Base-by-base conservation (phyloP, 1,284 basidiomycete species). In the Moesziomyces globuligerus region DNA sequence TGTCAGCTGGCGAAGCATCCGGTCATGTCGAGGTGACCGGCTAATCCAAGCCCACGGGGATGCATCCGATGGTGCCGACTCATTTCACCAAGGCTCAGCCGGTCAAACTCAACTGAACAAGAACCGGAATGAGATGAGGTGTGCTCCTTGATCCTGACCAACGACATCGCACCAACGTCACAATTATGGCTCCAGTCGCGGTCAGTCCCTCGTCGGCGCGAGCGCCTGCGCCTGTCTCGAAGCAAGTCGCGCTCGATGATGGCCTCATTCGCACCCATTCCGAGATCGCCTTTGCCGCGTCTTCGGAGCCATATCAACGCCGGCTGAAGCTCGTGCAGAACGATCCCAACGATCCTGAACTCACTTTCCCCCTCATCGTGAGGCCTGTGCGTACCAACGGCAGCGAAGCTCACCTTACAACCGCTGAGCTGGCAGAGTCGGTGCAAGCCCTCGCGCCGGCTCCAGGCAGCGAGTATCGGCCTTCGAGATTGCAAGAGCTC, bases 131-230 rank as follows among this genome's bases (percentile, higher is more conserved):
- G n/a, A n/a, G n/a, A n/a, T n/a, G n/a, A n/a, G n/a, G n/a, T n/a
- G n/a, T n/a, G n/a, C n/a, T n/a, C n/a, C n/a, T n/a, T n/a, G n/a
- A n/a, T n/a, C n/a, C n/a, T n/a, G n/a, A 34, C 32, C 15, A 34
- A 4, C 32, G 17, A 34, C 32, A 1, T 39, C 20, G 32, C 7
- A 17, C 20, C 21, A 6, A 18, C n/a, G 10, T 7, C 23, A 21
- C 26, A 18, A 47, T 24, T 7, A 65, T 65, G 62, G 62, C 62
- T 34, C 55, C 62, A 21, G 51, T 50, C 37, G 62, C 62, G 34
- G 48, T 65, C 13, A 58, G 46, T 9, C 24, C 40, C n/a, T 4
- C 48, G 5, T 28, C 49, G 15, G 26, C 9, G 9, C 18, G 39
- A 13, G 29, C 36, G 7, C 29, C 28, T 10, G 5, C 29, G n/a